Conservation (phyloP, 805 yeast genomes). For the Tetrapisispora phaffii region DNA sequence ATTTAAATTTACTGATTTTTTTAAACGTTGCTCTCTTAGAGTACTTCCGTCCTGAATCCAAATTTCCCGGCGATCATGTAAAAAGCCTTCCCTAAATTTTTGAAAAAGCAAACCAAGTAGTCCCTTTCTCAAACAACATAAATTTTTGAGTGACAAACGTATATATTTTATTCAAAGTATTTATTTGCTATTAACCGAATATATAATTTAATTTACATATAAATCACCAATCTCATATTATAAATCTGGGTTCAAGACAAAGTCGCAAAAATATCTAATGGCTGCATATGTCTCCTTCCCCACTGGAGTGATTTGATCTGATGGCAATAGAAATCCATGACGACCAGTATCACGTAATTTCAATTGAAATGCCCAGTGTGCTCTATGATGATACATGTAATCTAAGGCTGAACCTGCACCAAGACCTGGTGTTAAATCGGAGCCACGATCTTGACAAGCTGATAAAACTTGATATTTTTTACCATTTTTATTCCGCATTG, state of each 20-base stretch:
- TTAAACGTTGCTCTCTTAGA: too few relatives aligned
- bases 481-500: slow-evolving; percentile 56
- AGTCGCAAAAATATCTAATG: slow-evolving; percentile 53
- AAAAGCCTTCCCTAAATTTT: too few relatives aligned
- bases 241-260: slow-evolving; percentile 36
- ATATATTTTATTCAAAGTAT: too few relatives aligned
- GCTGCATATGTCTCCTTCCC: slow-evolving; percentile 67
- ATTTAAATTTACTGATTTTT: too few relatives aligned
- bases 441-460: slow-evolving; percentile 72
- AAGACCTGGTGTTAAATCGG: slow-evolving; percentile 60
- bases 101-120: too few relatives aligned
- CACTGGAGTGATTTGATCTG: slow-evolving; percentile 60
- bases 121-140: too few relatives aligned
- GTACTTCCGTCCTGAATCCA: too few relatives aligned
- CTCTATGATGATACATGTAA: slow-evolving; percentile 73
- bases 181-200: background rate
- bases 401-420: slow-evolving; percentile 78
- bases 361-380: slow-evolving; percentile 76
- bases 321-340: slow-evolving; percentile 74
- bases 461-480: slow-evolving; percentile 58
- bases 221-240: slow-evolving; percentile 5
- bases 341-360: slow-evolving; percentile 74
- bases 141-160: too few relatives aligned
- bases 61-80: too few relatives aligned
- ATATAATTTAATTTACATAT: too few relatives aligned